A percentile compares a stretch with the other conserved stretches of the same genome.
Conservation (phyloP, 306 rosid genomes). For the Arachis stenosperma region DNA sequence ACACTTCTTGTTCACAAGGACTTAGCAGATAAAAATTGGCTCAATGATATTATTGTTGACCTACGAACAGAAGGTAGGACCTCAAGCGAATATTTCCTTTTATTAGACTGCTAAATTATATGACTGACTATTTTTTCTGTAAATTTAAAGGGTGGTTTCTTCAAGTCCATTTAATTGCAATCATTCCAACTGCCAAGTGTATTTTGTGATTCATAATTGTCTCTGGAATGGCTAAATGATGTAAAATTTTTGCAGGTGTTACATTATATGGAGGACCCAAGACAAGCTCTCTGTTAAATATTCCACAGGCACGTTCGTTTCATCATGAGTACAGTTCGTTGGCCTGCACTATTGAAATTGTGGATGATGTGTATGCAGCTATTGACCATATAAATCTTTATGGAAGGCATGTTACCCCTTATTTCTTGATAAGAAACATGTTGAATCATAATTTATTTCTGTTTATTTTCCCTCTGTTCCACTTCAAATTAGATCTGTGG, state of each 20-base stretch:
- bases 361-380: slow-evolving; percentile 82
- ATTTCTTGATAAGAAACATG: slow-evolving; percentile 32
- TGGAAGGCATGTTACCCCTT: slow-evolving; percentile 76
- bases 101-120: slow-evolving; percentile 6
- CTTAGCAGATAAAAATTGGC: slow-evolving; percentile 49
- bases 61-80: slow-evolving; percentile 72
- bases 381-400: slow-evolving; percentile 77
- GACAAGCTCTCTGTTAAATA: slow-evolving; percentile 65
- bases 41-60: slow-evolving; percentile 68
- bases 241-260: slow-evolving; percentile 61
- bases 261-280: slow-evolving; percentile 85
- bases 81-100: slow-evolving; percentile 21
- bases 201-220: slow-evolving; percentile 12
- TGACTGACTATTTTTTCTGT: not conserved
- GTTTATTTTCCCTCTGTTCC: slow-evolving; percentile 25
- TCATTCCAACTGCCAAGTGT: not conserved
- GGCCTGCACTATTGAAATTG: slow-evolving; percentile 90
- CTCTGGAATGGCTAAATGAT: slow-evolving; percentile 20
- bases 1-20: slow-evolving; percentile 94
- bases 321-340: slow-evolving; percentile 89
- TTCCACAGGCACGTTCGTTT: slow-evolving; percentile 71
- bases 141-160: not conserved
- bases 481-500: slow-evolving; percentile 8
- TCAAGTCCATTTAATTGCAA: not conserved
- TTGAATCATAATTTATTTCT: slow-evolving; percentile 35